A percentile compares a stretch with the other conserved stretches of the same genome.
These are phyloP conservation scores for Pleurotus eryngii DNA, from an alignment of 768 basidiomycete genomes.

Conservation along the genomic window DNA sequence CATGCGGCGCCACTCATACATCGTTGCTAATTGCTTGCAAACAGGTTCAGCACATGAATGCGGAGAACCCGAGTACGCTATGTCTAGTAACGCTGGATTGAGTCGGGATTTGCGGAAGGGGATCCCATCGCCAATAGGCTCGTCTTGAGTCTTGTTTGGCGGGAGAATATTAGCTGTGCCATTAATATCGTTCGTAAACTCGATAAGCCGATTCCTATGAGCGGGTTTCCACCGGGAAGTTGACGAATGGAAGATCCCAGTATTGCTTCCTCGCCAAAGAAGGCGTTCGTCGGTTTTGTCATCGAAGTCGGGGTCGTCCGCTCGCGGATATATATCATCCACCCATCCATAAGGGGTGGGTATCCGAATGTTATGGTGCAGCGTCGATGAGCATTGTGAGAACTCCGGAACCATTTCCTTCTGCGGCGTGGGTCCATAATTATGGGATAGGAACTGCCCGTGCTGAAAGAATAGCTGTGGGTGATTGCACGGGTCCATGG, in stretches of 20 bases:
- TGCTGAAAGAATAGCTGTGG: constrained; percentile 43
- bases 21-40: constrained; percentile 40
- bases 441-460: constrained; percentile 49
- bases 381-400: constrained; percentile 42
- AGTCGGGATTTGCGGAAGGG: constrained; percentile 32
- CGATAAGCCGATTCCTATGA: constrained; percentile 49
- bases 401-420: constrained; percentile 46
- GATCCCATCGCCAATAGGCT: constrained; percentile 31
- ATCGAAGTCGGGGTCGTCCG: constrained; percentile 61
- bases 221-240: constrained; percentile 43
- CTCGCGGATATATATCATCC: constrained; percentile 34
- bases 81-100: constrained; percentile 57
- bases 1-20: constrained; percentile 47
- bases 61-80: constrained; percentile 50
- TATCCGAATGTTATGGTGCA: constrained; percentile 57
- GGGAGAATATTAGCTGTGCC: constrained; percentile 37
- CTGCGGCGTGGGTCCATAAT: constrained; percentile 43
- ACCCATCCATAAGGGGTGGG: constrained; percentile 47
- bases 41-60: constrained; percentile 37
- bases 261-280: constrained; percentile 74
- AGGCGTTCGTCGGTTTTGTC: constrained; percentile 58
- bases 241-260: constrained; percentile 50
- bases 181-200: constrained; percentile 35
- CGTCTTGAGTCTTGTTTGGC: constrained; percentile 22
- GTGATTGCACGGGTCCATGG: constrained; percentile 52